These are phyloP conservation scores for Vaccinium myrtillus DNA, from an alignment of 148 eudicot species.

Conservation along the genomic window DNA sequence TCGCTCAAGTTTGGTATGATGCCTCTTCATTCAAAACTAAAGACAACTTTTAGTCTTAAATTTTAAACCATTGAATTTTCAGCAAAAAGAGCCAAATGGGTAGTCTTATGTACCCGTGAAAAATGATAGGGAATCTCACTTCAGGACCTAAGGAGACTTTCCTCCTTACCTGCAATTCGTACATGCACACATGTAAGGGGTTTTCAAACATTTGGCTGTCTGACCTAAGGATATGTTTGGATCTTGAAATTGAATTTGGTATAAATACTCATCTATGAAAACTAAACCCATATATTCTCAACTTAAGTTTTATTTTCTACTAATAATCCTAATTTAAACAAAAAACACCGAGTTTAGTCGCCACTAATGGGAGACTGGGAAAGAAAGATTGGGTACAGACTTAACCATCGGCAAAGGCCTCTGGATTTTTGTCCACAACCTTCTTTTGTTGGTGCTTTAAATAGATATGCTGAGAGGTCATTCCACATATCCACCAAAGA, in stretches of 20 bases:
- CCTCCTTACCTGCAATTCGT: conserved; percentile 37
- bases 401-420: neutral
- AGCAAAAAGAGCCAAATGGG: neutral
- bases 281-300: neutral
- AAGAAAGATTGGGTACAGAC: neutral
- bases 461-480: neutral
- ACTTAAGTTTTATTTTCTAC: neutral
- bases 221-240: conserved; percentile 2
- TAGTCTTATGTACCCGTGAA: conserved; percentile 38
- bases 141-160: conserved; percentile 40
- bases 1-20: neutral
- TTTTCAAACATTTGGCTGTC: conserved; percentile 18
- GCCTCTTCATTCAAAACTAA: neutral
- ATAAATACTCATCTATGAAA: neutral
- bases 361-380: neutral
- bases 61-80: neutral
- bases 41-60: neutral
- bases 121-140: conserved; percentile 42
- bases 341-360: neutral
- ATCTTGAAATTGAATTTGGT: neutral
- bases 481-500: neutral
- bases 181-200: conserved; percentile 33
- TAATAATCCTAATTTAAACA: neutral
- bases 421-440: neutral
- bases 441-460: neutral